phyloP scores from a whole-genome alignment of 768 basidiomycete species.

The Tylopilus cervinicoccineus region DNA sequence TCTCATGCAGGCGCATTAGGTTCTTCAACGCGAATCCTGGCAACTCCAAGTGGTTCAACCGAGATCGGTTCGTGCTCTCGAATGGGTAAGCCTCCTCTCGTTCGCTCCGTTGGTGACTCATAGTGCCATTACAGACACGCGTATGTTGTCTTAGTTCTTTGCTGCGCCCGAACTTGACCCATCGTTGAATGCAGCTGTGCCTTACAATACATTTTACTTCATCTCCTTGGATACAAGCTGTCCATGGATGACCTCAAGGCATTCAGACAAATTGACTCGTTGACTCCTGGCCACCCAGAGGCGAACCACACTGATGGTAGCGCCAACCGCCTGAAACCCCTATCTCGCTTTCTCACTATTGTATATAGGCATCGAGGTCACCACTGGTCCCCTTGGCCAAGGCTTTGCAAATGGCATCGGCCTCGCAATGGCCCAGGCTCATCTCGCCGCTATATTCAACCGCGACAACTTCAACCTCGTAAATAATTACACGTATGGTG shows the following conservation, averaged over 20 bases:
- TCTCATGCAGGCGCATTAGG: constrained; percentile 32
- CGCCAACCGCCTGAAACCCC: neutral
- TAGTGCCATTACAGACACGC: constrained; percentile 51
- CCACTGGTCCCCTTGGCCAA: constrained; percentile 94
- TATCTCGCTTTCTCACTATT: constrained; percentile 7
- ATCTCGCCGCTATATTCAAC: constrained; percentile 88
- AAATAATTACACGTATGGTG: constrained; percentile 88
- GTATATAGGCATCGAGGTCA: constrained; percentile 71
- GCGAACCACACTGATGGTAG: constrained; percentile 60
- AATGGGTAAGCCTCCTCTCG: constrained; percentile 61
- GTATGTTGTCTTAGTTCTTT: constrained; percentile 34
- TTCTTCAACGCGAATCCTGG: constrained; percentile 88
- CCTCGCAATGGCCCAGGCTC: constrained; percentile 89
- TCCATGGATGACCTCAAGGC: constrained; percentile 88
- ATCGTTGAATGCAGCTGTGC: constrained; percentile 60
- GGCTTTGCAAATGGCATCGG: constrained; percentile 93
- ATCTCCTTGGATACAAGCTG: constrained; percentile 89
- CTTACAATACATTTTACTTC: constrained; percentile 88
- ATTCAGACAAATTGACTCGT: constrained; percentile 88
- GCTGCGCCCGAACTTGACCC: constrained; percentile 2
- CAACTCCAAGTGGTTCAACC: constrained; percentile 91
- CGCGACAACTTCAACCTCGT: constrained; percentile 77
- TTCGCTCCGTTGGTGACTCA: constrained; percentile 7
- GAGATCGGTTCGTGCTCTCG: constrained; percentile 95
- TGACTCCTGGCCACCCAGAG: constrained; percentile 95